Evolutionary conservation across 1,284 basidiomycete species (phyloP).

Genomic region (Ganoderma lingzhi): DNA sequence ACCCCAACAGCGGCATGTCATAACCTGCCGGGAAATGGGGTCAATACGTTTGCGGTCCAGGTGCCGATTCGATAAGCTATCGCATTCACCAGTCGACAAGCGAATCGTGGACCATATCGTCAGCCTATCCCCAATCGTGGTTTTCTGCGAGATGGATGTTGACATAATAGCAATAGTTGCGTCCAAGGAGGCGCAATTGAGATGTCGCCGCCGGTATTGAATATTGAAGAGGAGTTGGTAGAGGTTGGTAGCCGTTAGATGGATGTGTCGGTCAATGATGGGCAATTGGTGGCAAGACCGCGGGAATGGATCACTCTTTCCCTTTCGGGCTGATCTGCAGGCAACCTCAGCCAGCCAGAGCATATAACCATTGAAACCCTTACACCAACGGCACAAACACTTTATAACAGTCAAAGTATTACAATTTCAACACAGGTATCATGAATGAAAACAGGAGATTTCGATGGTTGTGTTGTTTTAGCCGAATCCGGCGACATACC

Average conservation of each 20-base stretch:
- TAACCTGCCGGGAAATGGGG: conserved; percentile 45
- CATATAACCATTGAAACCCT: not conserved
- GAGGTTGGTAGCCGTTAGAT: not conserved
- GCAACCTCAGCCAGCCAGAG: not conserved
- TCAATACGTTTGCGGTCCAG: not conserved
- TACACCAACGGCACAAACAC: too few relatives aligned
- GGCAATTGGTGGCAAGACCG: not conserved
- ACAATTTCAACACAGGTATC: too few relatives aligned
- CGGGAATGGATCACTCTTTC: not conserved
- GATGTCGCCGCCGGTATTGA: not conserved
- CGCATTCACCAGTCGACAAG: conserved; percentile 27
- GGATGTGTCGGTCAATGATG: not conserved
- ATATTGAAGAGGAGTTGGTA: not conserved
- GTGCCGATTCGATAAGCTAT: not conserved
- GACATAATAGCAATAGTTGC: not conserved
- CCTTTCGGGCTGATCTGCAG: not conserved
- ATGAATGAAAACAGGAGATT: not conserved
- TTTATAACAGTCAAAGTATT: too few relatives aligned
- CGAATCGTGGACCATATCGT: conserved; percentile 17
- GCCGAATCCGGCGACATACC: not conserved
- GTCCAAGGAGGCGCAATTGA: not conserved
- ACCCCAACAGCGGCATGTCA: conserved; percentile 77
- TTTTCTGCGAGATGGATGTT: not conserved
- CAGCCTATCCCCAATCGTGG: not conserved
- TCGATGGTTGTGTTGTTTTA: not conserved